phyloP scores from a whole-genome alignment of 495 filamentous ascomycete species.

The Aspergillus ellipticus region DNA sequence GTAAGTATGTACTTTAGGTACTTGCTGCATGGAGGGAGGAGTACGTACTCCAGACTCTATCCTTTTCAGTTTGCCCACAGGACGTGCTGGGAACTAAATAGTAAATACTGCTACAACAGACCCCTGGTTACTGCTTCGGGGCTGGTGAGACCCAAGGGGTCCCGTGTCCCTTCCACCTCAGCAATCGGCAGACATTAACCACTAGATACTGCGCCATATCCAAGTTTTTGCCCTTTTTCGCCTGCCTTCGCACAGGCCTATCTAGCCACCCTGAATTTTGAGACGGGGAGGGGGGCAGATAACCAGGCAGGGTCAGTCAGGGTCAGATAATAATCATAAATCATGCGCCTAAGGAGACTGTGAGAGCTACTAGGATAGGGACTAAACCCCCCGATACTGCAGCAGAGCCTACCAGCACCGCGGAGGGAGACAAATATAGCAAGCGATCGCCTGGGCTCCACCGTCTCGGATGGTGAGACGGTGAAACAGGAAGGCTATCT shows the following conservation, averaged over 20 bases:
- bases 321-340: neutral
- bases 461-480: constrained; percentile 12
- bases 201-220: too few species aligned
- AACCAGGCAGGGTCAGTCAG: neutral
- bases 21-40: too few species aligned
- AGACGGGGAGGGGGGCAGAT: neutral
- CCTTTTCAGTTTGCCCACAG: neutral
- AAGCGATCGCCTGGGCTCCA: constrained; percentile 14
- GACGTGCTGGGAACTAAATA: neutral
- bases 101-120: neutral
- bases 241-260: neutral
- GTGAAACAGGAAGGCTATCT: constrained; percentile 10
- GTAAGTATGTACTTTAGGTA: too few species aligned
- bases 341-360: too few species aligned
- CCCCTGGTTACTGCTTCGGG: neutral
- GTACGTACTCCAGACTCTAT: neutral
- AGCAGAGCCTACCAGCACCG: neutral
- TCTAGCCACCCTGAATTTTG: neutral
- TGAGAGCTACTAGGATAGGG: neutral
- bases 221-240: neutral
- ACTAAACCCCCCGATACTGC: neutral
- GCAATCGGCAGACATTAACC: too few species aligned
- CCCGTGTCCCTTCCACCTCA: neutral
- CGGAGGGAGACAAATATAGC: constrained; percentile 14
- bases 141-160: neutral